A percentile compares a stretch with the other conserved stretches of the same genome.
Conservation (phyloP, 2,329 filamentous ascomycete genomes). For the Aspergillus fischeri region DNA sequence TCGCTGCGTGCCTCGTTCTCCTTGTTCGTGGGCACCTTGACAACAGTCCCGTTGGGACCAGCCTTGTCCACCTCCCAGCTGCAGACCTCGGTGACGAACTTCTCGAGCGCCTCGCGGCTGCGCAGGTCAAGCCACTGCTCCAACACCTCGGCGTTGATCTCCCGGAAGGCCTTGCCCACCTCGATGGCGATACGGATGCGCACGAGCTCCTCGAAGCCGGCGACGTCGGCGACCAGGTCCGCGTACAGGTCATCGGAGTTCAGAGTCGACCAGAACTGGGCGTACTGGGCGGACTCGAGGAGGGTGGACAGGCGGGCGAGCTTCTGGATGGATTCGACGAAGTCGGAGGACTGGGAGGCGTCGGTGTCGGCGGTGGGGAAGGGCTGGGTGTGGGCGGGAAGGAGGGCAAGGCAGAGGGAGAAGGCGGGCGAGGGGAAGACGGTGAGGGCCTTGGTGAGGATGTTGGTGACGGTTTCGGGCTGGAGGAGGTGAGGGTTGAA, state of each 20-base stretch:
- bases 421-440: conserved; percentile 97
- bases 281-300: conserved; percentile 86
- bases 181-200: conserved; percentile 84
- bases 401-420: conserved; percentile 86
- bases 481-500: conserved; percentile 98
- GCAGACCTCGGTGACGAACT: conserved; percentile 80
- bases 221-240: conserved; percentile 89
- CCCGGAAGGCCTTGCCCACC: conserved; percentile 74
- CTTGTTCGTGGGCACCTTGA: conserved; percentile 84
- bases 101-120: conserved; percentile 62
- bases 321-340: conserved; percentile 88
- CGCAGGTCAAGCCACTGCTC: conserved; percentile 71
- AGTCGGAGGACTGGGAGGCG: conserved; percentile 40
- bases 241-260: conserved; percentile 94
- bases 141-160: conserved; percentile 63
- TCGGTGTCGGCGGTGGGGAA: conserved; percentile 47
- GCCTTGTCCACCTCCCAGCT: conserved; percentile 73
- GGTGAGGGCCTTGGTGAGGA: conserved; percentile 95
- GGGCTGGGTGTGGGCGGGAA: conserved; percentile 74
- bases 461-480: conserved; percentile 96
- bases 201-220: conserved; percentile 91
- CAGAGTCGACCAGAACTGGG: conserved; percentile 86
- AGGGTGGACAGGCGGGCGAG: conserved; percentile 78
- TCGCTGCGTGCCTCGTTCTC: conserved; percentile 97
- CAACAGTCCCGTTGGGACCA: conserved; percentile 35